These are phyloP conservation scores for Angophora floribunda DNA, from an alignment of 345 rosid species.

Conservation along the genomic window DNA sequence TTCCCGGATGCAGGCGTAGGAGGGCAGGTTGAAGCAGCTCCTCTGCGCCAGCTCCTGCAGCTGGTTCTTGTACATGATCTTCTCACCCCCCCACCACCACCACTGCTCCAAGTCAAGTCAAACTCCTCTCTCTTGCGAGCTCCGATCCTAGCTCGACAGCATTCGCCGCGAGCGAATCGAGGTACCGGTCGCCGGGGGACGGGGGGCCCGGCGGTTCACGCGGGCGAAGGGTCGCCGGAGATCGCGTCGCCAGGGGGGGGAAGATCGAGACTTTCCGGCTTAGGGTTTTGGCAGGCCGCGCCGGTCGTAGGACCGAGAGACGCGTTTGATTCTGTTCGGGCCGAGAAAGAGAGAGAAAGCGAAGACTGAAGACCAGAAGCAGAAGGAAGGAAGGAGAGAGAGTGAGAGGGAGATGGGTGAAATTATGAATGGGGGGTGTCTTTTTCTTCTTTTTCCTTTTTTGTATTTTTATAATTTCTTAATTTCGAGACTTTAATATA, in stretches of 20 bases:
- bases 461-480: not conserved
- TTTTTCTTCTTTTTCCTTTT: not conserved
- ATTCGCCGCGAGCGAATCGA: not conserved
- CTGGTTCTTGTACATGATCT: conserved; percentile 96
- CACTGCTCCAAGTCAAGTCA: not conserved
- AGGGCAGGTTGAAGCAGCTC: conserved; percentile 96
- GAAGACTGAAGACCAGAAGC: not conserved
- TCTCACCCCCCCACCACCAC: not conserved
- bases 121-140: not conserved
- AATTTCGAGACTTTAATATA: not conserved
- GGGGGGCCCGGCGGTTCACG: not conserved
- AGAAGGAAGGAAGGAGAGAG: not conserved
- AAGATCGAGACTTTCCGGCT: not conserved
- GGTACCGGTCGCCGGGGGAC: not conserved
- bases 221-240: not conserved
- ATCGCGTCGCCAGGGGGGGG: not conserved
- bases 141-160: not conserved
- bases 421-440: not conserved
- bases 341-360: not conserved
- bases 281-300: not conserved
- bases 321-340: not conserved
- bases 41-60: conserved; percentile 99
- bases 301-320: not conserved
- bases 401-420: not conserved
- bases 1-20: conserved; percentile 86